Percentiles rank a stretch among this genome's conserved stretches.
Evolutionary conservation across 306 rosid species (phyloP).

Genomic region (Inga oerstediana): DNA sequence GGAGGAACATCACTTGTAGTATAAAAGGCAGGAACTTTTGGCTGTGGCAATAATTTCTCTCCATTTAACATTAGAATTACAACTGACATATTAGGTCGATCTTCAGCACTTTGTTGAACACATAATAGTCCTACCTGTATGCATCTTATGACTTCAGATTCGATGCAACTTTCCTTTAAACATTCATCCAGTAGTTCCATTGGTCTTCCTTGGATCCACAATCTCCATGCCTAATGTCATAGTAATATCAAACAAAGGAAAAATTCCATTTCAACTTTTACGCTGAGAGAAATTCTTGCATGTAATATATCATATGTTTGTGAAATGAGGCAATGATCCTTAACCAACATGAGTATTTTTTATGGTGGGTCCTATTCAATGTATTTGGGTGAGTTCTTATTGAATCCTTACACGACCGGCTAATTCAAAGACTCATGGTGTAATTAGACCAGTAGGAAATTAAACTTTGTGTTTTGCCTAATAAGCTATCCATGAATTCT

Average conservation of each 20-base stretch:
- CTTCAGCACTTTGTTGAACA: slow-evolving; percentile 31
- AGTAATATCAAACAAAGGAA: background rate
- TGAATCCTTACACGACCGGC: no score
- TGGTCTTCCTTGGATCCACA: slow-evolving; percentile 32
- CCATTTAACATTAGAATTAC: slow-evolving; percentile 37
- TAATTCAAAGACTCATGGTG: no score
- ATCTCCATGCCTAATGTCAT: slow-evolving; percentile 29
- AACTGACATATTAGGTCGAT: slow-evolving; percentile 35
- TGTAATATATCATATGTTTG: background rate
- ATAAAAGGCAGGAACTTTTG: slow-evolving; percentile 27
- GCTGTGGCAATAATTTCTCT: slow-evolving; percentile 27
- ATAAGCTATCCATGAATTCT: background rate
- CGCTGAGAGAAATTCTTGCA: background rate
- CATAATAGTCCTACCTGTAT: slow-evolving; percentile 35
- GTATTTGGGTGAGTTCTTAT: no score
- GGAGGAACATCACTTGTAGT: background rate
- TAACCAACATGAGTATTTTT: background rate
- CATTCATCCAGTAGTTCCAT: slow-evolving; percentile 25
- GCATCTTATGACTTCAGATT: slow-evolving; percentile 20
- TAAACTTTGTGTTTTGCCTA: background rate
- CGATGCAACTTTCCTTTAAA: background rate
- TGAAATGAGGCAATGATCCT: background rate
- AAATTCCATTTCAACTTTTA: background rate
- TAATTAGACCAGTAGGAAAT: background rate
- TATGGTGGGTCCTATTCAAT: no score